phyloP scores from a whole-genome alignment of 1,284 basidiomycete genomes.

The Bothia castanella region DNA sequence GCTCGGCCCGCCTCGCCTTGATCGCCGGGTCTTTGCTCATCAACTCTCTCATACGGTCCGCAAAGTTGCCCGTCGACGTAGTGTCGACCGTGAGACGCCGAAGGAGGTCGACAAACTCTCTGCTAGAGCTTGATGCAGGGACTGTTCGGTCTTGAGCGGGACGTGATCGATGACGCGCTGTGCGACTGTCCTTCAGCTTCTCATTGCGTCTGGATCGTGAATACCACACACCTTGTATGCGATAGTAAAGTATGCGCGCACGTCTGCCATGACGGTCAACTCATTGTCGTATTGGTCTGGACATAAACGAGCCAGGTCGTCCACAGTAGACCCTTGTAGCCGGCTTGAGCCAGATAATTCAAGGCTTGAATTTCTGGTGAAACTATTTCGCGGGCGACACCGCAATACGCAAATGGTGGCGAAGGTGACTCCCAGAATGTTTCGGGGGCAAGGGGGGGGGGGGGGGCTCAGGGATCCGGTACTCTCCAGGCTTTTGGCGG shows the following conservation, averaged over 20 bases:
- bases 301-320: conserved; percentile 22
- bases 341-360: conserved; percentile 17
- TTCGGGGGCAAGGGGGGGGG: no score
- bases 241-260: conserved; percentile 51
- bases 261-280: conserved; percentile 47
- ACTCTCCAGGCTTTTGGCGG: not conserved
- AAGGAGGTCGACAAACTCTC: conserved; percentile 40
- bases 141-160: conserved; percentile 49
- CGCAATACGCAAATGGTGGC: no score
- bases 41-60: conserved; percentile 34
- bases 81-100: conserved; percentile 31
- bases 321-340: conserved; percentile 15
- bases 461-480: not conserved
- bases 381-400: no score
- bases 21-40: conserved; percentile 44
- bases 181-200: not conserved
- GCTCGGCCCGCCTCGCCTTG: conserved; percentile 26
- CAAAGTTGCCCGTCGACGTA: conserved; percentile 9
- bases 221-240: conserved; percentile 39
- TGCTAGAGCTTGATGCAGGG: conserved; percentile 43
- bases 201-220: no score
- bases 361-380: conserved; percentile 13
- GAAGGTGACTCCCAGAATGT: no score
- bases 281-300: conserved; percentile 36
- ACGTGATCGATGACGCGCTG: conserved; percentile 56